A percentile compares a stretch with the other conserved stretches of the same genome.
These are phyloP conservation scores for Penicillium dipodomyicola DNA, from an alignment of 495 filamentous ascomycete species.

Conservation along the genomic window DNA sequence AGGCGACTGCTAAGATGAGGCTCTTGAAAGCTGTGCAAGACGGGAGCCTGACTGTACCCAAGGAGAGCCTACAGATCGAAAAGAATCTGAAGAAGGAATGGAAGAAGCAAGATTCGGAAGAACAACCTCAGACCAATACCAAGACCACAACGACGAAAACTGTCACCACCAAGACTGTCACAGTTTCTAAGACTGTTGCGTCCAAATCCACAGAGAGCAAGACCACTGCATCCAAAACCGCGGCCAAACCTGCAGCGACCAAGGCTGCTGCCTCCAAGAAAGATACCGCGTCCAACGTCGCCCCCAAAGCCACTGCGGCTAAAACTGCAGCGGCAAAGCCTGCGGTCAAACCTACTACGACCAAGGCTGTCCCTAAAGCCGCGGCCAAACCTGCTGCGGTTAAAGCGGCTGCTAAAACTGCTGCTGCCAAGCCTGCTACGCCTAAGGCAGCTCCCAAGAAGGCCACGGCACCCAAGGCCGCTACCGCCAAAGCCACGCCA, in stretches of 20 bases:
- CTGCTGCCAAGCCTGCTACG: not conserved
- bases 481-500: not conserved
- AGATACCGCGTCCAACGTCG: not conserved
- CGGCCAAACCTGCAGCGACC: not conserved
- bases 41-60: constrained; percentile 44
- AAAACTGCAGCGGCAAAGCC: too few relatives aligned
- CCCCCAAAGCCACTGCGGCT: not conserved
- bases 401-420: not conserved
- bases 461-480: too few relatives aligned
- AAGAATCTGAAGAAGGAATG: constrained; percentile 52
- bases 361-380: not conserved
- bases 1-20: constrained; percentile 55
- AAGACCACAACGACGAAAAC: not conserved
- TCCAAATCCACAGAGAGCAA: not conserved
- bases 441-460: not conserved
- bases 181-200: not conserved
- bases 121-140: not conserved
- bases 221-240: not conserved
- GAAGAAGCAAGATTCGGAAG: constrained; percentile 7
- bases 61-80: constrained; percentile 43
- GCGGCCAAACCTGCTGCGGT: not conserved
- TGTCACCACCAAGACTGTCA: constrained; percentile 2
- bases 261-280: not conserved
- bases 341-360: not conserved
- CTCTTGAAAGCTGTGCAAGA: constrained; percentile 50